Base-by-base conservation (phyloP, 441 rosid species). In the Mallotus repandus region DNA sequence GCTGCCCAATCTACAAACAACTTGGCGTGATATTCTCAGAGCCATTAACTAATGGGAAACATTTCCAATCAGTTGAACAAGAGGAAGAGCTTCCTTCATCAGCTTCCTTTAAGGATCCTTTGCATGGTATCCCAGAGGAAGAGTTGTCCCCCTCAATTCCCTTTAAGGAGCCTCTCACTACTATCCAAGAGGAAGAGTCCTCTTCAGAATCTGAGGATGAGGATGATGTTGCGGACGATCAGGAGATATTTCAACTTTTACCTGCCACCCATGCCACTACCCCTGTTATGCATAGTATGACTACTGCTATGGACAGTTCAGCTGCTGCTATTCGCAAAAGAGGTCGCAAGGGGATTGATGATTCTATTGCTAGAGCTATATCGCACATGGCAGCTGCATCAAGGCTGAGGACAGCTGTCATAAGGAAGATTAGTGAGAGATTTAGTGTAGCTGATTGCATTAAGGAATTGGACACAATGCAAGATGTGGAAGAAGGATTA, bases 321-420 rank as follows among this genome's bases (percentile, higher is more conserved):
- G 25, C 49, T 38, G 52, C 56, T 48, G 71, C 69, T 59, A 57
- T 48, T 60, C 75, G 72, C 49, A 89, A 84, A 75, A 76, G 83
- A 75, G 88, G 90, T 11, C 86, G 85, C 46, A 84, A 78, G 69
- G 87, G 93, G 54, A 71, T 87, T 66, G 89, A 83, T 69, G 89
- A 72, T 80, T 78, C 84, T 68, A 87, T 87, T 61, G 91, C 88
- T n/a, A 83, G 73, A 67, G 91, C 88, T 59, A 77, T 85, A 50
- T 58, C 21, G 79, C 87, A 83, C 72, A 89, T 86, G 89, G 89
- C 89, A 13, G 80, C 82, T 18, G 86, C 89, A 19, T 83, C 91
- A 13, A 84, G 79, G 80, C 58, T 84, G 59, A 79, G 82, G 55
- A 80, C 84, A 68, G 74, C 73, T 71, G 85, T 84, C 54, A 45